These are phyloP conservation scores for Coffea eugenioides DNA, from an alignment of 257 asterid genomes.

Conservation along the genomic window DNA sequence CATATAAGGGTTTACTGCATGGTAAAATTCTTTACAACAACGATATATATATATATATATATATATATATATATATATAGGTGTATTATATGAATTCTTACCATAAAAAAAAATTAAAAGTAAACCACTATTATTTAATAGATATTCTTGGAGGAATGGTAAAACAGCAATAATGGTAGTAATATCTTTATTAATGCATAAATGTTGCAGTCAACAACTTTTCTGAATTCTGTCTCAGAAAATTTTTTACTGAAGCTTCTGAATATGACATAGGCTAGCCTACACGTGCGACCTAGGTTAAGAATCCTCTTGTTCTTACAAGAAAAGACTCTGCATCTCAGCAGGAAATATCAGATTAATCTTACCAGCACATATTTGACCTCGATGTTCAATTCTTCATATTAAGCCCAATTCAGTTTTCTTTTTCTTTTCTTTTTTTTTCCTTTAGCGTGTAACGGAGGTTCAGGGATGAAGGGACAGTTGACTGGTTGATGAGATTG, in stretches of 20 bases:
- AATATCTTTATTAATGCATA: conserved; percentile 1
- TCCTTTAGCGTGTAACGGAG: no score
- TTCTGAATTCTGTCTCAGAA: background rate
- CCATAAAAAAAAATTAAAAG: no score
- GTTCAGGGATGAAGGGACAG: no score
- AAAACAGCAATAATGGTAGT: background rate
- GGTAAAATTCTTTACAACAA: no score
- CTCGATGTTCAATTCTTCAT: background rate
- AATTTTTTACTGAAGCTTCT: conserved; percentile 4
- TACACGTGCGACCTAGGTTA: conserved; percentile 4
- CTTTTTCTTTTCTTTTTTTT: no score
- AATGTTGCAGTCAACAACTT: conserved; percentile 10
- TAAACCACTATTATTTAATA: background rate
- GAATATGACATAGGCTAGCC: conserved; percentile 1
- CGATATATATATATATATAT: no score
- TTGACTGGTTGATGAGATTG: no score
- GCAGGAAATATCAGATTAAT: background rate
- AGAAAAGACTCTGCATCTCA: no score
- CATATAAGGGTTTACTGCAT: no score
- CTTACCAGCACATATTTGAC: background rate
- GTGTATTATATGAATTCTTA: background rate
- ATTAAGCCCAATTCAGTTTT: no score
- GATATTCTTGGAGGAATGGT: background rate
- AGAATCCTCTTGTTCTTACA: background rate
- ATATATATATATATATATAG: no score